Evolutionary conservation across 2,329 filamentous ascomycete species (phyloP).

Genomic region (Pseudogymnoascus sp.): DNA sequence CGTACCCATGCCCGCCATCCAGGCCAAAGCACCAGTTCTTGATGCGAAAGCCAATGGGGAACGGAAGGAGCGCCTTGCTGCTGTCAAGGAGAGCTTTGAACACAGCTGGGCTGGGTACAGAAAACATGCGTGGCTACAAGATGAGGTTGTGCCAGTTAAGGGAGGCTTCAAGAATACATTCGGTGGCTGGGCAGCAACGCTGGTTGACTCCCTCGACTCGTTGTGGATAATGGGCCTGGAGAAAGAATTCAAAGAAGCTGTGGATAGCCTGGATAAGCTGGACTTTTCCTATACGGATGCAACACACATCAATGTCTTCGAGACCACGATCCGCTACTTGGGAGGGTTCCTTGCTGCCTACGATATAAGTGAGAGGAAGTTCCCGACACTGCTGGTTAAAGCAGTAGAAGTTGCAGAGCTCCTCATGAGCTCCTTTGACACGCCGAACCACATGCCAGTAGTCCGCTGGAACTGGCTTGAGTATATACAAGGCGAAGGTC

Average conservation of each 20-base stretch:
- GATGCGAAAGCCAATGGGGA: constrained; percentile 49
- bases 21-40: constrained; percentile 62
- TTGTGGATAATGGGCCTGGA: constrained; percentile 79
- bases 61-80: constrained; percentile 54
- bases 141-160: constrained; percentile 71
- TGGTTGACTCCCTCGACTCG: constrained; percentile 76
- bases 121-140: constrained; percentile 71
- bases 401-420: constrained; percentile 66
- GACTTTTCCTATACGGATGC: constrained; percentile 71
- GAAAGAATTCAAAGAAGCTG: constrained; percentile 72
- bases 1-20: constrained; percentile 67
- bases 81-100: constrained; percentile 66
- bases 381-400: constrained; percentile 60
- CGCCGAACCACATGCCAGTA: constrained; percentile 86
- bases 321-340: constrained; percentile 85
- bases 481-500: constrained; percentile 52
- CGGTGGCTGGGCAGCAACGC: constrained; percentile 81
- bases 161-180: constrained; percentile 69
- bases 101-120: constrained; percentile 80
- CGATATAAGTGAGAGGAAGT: constrained; percentile 67
- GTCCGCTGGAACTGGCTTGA: constrained; percentile 74
- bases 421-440: constrained; percentile 68
- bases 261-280: constrained; percentile 59
- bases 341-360: constrained; percentile 81
- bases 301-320: constrained; percentile 75